Base-by-base conservation (phyloP, 139 green algal species). In the Pleodorina starrii region DNA sequence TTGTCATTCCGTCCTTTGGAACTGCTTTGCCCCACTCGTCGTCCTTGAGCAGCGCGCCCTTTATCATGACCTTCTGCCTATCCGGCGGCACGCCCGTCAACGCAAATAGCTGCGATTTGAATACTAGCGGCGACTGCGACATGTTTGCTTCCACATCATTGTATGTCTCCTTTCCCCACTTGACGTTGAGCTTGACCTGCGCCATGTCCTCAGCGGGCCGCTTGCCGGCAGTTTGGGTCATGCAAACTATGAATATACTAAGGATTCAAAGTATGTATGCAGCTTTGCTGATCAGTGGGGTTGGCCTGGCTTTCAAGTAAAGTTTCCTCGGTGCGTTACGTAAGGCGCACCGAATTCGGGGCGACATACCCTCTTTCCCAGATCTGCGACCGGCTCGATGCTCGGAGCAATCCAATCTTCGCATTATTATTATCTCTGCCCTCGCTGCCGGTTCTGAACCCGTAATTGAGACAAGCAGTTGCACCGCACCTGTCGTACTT, bases 61-160 rank as follows among this genome's bases (percentile, higher is more conserved):
- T 99, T 46, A 99, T 95, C 93, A 99, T 97, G 42, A 99, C 96
- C 87, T 99, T 99, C 86, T 99, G 97, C 6, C 97, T 91, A 36
- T 99, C 98, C 1, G 96, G 94, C 10, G 97, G 95, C 35, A 99
- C 98, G 42, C 96, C 96, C 25, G 95, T 99, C 21, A 99, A 93
- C 16, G 95, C 95, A 88, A 98, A 99, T 25, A 99, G 92, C 95
- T 99, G 97, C n/a, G 90, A 94, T 91, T 99, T 99, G 93, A 99
- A 99, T 0, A 98, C 88, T 6, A 96, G 3, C 0, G 97, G 95
- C 12, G 96, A 90, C 87, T 98, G 90, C 2, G 68, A 51, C 1
- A 91, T 78, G 90, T 99, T 96, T 0, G 99, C 91, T 75, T 99
- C 97, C 25, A 99, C 84, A 69, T 97, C 94, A 29, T 92, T 91